Percentiles rank a stretch among this genome's conserved stretches.
Evolutionary conservation across 208 protist genomes (phyloP).

Genomic region (Strigomonas culicis): DNA sequence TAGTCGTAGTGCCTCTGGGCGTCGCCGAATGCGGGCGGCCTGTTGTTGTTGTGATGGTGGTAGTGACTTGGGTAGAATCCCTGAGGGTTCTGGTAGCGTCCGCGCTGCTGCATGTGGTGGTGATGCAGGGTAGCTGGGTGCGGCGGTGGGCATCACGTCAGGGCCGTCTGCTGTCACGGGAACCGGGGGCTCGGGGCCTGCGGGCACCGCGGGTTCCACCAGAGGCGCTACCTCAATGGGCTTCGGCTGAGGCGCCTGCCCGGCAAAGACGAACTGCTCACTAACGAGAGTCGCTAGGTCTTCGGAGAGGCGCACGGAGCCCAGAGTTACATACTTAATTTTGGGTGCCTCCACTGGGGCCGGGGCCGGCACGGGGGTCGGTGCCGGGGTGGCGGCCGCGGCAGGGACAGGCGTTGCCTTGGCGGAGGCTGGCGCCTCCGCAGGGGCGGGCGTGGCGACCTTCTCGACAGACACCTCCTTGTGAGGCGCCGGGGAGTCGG

Average conservation of each 20-base stretch:
- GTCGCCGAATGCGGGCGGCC: constrained; percentile 5
- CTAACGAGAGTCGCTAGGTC: constrained; percentile 24
- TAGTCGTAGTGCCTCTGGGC: constrained; percentile 17
- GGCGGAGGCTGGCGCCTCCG: constrained; percentile 18
- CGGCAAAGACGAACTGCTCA: constrained; percentile 21
- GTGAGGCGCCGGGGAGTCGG: too few relatives aligned
- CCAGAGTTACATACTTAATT: not conserved
- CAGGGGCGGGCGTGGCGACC: constrained; percentile 7
- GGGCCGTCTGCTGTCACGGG: not conserved
- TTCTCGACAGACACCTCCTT: not conserved
- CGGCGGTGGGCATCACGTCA: not conserved
- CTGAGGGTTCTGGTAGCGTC: not conserved
- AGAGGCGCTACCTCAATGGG: constrained; percentile 1
- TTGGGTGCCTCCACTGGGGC: not conserved
- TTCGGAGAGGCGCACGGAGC: constrained; percentile 5
- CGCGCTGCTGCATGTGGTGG: constrained; percentile 13
- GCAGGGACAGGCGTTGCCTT: constrained; percentile 8
- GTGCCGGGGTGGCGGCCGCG: constrained; percentile 13
- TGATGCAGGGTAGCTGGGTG: constrained; percentile 7
- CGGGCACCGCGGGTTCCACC: constrained; percentile 3
- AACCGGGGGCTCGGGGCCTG: not conserved
- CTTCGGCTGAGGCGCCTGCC: constrained; percentile 9
- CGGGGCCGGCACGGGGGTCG: constrained; percentile 2
- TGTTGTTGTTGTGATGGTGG: not conserved
- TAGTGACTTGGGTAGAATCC: not conserved